Percentiles rank a stretch among this genome's conserved stretches.
Evolutionary conservation across 257 asterid genomes (phyloP).

Genomic region (Pogostemon cablin): DNA sequence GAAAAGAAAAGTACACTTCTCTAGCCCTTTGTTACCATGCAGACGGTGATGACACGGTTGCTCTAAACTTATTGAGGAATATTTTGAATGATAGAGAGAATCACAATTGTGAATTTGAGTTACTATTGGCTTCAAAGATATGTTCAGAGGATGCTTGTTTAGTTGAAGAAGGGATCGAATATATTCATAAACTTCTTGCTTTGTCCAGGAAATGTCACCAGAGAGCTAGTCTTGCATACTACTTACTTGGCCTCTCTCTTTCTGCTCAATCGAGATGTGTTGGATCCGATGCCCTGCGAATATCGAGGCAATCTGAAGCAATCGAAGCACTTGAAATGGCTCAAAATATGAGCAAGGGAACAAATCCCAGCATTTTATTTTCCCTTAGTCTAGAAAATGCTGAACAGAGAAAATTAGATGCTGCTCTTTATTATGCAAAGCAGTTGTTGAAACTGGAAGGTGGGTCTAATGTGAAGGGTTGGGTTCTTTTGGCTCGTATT

Average conservation of each 20-base stretch:
- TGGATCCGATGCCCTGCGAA: constrained; percentile 59
- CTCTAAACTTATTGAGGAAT: constrained; percentile 72
- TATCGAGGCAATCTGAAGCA: constrained; percentile 60
- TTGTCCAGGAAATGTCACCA: constrained; percentile 44
- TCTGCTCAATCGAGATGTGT: constrained; percentile 61
- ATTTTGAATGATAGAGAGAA: constrained; percentile 61
- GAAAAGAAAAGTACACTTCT: constrained; percentile 55
- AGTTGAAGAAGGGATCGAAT: constrained; percentile 64
- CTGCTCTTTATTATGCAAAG: constrained; percentile 78
- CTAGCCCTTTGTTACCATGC: constrained; percentile 74
- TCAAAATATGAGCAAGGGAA: constrained; percentile 44
- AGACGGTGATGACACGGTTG: constrained; percentile 57
- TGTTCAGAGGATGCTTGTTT: constrained; percentile 49
- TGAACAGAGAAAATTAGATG: constrained; percentile 78
- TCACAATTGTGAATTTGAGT: constrained; percentile 44
- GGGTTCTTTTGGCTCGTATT: constrained; percentile 90
- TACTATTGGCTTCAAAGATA: constrained; percentile 77
- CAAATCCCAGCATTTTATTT: constrained; percentile 50
- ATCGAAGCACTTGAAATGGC: constrained; percentile 74
- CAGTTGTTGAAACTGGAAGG: constrained; percentile 61
- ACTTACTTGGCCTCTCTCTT: constrained; percentile 60
- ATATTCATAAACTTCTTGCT: constrained; percentile 43
- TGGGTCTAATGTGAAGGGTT: constrained; percentile 63
- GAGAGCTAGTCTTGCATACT: constrained; percentile 50
- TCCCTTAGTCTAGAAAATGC: constrained; percentile 82